Conservation (phyloP, 257 asterid genomes). For the Nicotiana tabacum region DNA sequence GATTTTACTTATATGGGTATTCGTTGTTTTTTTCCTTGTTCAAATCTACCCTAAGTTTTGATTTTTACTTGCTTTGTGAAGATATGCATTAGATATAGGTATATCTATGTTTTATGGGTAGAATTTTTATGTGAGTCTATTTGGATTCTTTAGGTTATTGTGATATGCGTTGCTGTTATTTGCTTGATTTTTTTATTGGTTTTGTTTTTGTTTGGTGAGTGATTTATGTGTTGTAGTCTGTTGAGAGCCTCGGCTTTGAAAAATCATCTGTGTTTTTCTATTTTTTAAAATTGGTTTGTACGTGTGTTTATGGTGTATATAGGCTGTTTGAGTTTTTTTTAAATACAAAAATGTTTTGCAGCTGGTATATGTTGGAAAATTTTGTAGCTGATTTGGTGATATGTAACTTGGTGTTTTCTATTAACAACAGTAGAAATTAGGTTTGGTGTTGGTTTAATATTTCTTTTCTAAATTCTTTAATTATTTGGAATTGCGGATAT, state of each 20-base stretch:
- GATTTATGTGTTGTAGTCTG: neutral
- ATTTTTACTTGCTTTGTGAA: neutral
- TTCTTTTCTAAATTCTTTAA: neutral
- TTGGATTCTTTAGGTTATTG: neutral
- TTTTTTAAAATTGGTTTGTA: neutral
- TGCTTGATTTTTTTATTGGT: neutral
- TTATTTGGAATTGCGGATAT: neutral
- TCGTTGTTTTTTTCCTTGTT: neutral
- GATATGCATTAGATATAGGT: neutral
- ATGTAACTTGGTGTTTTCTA: neutral
- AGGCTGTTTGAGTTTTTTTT: neutral
- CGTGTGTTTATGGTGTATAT: neutral
- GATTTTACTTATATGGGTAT: neutral
- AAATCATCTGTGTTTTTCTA: neutral
- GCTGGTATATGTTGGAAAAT: neutral
- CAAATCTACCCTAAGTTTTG: neutral
- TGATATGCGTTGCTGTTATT: neutral
- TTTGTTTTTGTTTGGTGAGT: neutral
- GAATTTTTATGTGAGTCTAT: neutral
- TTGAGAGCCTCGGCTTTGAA: neutral
- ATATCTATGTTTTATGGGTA: neutral
- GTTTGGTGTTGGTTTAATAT: neutral
- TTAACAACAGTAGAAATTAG: neutral
- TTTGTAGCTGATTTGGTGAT: neutral
- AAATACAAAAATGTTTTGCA: neutral